These are phyloP conservation scores for Cucumis melo DNA, from an alignment of 306 rosid species.

Conservation along the genomic window DNA sequence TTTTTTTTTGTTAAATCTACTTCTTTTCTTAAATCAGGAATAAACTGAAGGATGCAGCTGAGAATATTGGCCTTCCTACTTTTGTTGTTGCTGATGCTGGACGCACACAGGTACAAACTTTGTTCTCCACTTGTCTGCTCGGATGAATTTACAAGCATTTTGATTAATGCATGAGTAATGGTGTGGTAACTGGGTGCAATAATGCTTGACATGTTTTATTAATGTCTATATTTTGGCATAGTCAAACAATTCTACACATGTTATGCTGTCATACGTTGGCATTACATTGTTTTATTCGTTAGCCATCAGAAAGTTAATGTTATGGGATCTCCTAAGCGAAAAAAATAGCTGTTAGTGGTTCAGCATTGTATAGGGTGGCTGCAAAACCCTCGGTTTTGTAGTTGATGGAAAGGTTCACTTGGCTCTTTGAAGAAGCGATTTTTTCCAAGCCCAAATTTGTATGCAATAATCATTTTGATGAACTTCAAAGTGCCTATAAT, in stretches of 20 bases:
- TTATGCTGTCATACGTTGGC: not conserved
- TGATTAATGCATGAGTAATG: not conserved
- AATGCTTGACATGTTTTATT: not conserved
- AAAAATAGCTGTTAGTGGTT: not conserved
- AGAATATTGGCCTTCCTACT: constrained; percentile 70
- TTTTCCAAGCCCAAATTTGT: not conserved
- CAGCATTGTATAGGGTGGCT: not conserved
- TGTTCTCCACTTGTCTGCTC: not conserved
- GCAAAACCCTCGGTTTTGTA: not conserved
- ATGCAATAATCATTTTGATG: not conserved
- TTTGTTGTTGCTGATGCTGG: constrained; percentile 92
- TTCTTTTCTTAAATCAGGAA: constrained; percentile 34
- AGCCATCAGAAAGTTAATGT: not conserved
- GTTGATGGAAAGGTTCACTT: not conserved
- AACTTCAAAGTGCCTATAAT: not conserved
- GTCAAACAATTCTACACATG: not conserved
- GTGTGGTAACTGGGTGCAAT: not conserved
- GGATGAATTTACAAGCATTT: not conserved
- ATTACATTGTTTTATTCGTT: not conserved
- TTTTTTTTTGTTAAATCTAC: not conserved
- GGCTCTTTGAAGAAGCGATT: not conserved
- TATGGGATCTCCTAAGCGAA: not conserved
- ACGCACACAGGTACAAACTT: constrained; percentile 61
- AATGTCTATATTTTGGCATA: not conserved
- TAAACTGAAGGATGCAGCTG: constrained; percentile 71